A percentile compares a stretch with the other conserved stretches of the same genome.
phyloP scores from a whole-genome alignment of 2,329 filamentous ascomycete species.

The Stylonectria norvegica region DNA sequence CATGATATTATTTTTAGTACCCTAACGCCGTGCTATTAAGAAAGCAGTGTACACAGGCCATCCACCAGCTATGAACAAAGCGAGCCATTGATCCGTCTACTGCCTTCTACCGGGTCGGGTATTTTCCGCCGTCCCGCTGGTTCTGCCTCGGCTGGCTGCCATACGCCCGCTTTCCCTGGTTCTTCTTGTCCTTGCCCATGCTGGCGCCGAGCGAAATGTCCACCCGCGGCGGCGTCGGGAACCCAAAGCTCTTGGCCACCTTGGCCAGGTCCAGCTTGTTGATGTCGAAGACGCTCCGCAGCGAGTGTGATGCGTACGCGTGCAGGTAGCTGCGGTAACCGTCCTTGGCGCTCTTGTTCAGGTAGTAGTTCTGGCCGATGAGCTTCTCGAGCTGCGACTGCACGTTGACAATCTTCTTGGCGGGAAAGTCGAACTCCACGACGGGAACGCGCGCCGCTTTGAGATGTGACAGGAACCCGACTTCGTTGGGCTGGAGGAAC shows the following conservation, averaged over 20 bases:
- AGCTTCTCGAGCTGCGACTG: constrained; percentile 91
- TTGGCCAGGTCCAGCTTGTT: constrained; percentile 80
- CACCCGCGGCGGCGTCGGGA: constrained; percentile 73
- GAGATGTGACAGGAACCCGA: constrained; percentile 87
- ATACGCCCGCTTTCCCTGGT: constrained; percentile 63
- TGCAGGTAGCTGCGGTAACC: constrained; percentile 89
- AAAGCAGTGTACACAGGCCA: constrained; percentile 17
- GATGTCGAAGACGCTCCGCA: constrained; percentile 66
- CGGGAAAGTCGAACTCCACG: constrained; percentile 92
- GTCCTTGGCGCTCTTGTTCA: constrained; percentile 80
- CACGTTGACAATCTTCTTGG: constrained; percentile 87
- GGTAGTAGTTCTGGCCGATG: constrained; percentile 92
- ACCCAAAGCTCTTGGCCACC: constrained; percentile 81
- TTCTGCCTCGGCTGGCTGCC: constrained; percentile 72
- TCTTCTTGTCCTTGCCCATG: constrained; percentile 66
- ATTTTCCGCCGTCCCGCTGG: constrained; percentile 17
- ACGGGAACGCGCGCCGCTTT: constrained; percentile 90
- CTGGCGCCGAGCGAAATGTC: constrained; percentile 81
- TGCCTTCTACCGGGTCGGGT: constrained; percentile 20
- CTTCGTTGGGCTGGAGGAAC: constrained; percentile 88
- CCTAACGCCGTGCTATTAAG: constrained; percentile 30
- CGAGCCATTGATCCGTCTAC: not conserved
- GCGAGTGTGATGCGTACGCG: constrained; percentile 77
- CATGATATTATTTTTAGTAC: constrained; percentile 29
- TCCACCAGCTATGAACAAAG: too few relatives aligned